Evolutionary conservation across 257 asterid genomes (phyloP).

Genomic region (Verbena officinalis): DNA sequence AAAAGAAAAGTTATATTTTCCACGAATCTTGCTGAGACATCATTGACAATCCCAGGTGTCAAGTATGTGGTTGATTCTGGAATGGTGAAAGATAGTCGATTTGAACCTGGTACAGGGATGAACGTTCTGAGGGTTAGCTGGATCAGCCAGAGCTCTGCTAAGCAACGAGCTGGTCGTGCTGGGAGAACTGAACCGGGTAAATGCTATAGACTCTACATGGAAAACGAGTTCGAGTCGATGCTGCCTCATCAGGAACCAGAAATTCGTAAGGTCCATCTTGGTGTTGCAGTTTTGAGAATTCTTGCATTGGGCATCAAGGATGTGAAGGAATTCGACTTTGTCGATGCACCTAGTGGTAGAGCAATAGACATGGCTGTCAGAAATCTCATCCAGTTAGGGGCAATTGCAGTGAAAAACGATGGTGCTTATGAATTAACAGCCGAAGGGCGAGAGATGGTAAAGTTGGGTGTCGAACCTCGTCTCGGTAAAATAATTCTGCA

Average conservation of each 20-base stretch:
- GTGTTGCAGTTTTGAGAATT: slow-evolving; percentile 88
- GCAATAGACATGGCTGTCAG: slow-evolving; percentile 79
- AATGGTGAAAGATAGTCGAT: slow-evolving; percentile 79
- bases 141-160: slow-evolving; percentile 91
- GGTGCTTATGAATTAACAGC: slow-evolving; percentile 53
- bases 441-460: slow-evolving; percentile 70
- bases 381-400: slow-evolving; percentile 80
- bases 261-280: slow-evolving; percentile 88
- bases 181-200: slow-evolving; percentile 95
- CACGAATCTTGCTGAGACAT: slow-evolving; percentile 96
- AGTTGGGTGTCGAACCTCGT: slow-evolving; percentile 93
- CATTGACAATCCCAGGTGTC: slow-evolving; percentile 92
- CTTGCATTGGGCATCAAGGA: slow-evolving; percentile 80
- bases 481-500: slow-evolving; percentile 80
- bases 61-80: slow-evolving; percentile 94
- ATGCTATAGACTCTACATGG: slow-evolving; percentile 77
- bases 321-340: slow-evolving; percentile 72
- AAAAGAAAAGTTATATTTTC: slow-evolving; percentile 79
- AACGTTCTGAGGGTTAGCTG: slow-evolving; percentile 70
- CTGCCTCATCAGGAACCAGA: slow-evolving; percentile 82
- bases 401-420: slow-evolving; percentile 47
- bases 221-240: slow-evolving; percentile 70
- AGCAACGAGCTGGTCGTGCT: slow-evolving; percentile 96
- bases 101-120: slow-evolving; percentile 87
- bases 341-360: slow-evolving; percentile 73